A percentile compares a stretch with the other conserved stretches of the same genome.
Conservation (phyloP, 306 rosid species). For the Potentilla sterilis region DNA sequence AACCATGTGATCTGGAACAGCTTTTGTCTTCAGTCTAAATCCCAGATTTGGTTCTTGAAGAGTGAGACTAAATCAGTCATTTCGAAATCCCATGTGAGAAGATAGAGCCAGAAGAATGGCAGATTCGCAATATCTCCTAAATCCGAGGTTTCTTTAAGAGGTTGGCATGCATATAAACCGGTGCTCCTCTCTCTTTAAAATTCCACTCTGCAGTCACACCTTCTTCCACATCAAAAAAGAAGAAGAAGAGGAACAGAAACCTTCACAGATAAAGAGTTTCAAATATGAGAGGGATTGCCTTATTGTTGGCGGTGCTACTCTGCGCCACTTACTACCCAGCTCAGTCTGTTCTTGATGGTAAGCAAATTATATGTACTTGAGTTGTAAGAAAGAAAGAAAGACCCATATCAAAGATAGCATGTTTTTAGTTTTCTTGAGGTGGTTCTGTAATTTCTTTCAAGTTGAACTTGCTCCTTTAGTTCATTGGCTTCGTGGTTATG, state of each 20-base stretch:
- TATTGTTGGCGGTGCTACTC: constrained; percentile 48
- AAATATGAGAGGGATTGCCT: constrained; percentile 30
- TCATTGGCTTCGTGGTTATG: background rate
- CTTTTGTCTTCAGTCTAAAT: constrained; percentile 31
- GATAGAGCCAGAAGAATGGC: constrained; percentile 42
- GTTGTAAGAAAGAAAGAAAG: too few relatives aligned
- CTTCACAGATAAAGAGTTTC: background rate
- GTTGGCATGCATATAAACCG: constrained; percentile 65
- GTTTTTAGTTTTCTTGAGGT: background rate
- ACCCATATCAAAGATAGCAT: background rate
- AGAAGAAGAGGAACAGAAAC: background rate
- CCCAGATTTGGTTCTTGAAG: constrained; percentile 16
- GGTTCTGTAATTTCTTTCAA: background rate
- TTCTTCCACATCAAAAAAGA: background rate
- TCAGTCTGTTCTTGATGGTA: constrained; percentile 62
- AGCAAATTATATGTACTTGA: background rate
- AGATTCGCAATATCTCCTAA: constrained; percentile 24
- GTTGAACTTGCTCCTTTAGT: background rate
- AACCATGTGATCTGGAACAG: constrained; percentile 39
- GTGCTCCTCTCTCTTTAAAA: constrained; percentile 15
- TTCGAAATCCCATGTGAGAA: constrained; percentile 3
- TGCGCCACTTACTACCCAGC: constrained; percentile 54
- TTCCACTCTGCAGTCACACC: background rate
- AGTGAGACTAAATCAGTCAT: constrained; percentile 29
- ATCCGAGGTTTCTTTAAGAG: constrained; percentile 32